These are phyloP conservation scores for Apiospora marii DNA, from an alignment of 2,329 filamentous ascomycete species.

Conservation along the genomic window DNA sequence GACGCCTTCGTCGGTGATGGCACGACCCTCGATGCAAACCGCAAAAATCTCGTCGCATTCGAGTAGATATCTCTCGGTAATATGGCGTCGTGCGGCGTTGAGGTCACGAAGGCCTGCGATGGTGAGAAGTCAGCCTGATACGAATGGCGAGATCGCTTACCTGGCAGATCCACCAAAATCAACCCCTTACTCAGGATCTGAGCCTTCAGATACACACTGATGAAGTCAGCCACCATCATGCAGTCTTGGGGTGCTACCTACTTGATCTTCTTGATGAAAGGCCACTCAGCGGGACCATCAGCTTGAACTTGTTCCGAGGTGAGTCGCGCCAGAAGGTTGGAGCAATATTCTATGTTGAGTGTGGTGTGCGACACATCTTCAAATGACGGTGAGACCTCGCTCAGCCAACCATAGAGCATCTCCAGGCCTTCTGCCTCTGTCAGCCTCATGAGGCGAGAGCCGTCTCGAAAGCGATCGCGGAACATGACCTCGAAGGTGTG, in stretches of 20 bases:
- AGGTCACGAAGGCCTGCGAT: slow-evolving; percentile 53
- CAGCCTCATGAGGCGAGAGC: slow-evolving; percentile 31
- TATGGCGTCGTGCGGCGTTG: slow-evolving; percentile 51
- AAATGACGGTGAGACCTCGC: slow-evolving; percentile 26
- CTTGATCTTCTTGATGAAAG: slow-evolving; percentile 54
- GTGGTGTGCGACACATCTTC: slow-evolving; percentile 23
- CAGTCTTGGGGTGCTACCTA: slow-evolving; percentile 32
- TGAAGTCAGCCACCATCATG: not conserved
- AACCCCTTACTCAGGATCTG: slow-evolving; percentile 57
- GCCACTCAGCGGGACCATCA: slow-evolving; percentile 46
- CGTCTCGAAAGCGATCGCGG: slow-evolving; percentile 32
- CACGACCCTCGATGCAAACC: slow-evolving; percentile 51
- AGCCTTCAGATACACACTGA: slow-evolving; percentile 31
- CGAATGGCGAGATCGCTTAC: slow-evolving; percentile 37
- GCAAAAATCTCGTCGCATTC: slow-evolving; percentile 57
- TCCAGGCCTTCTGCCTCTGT: slow-evolving; percentile 30
- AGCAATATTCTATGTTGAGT: slow-evolving; percentile 40
- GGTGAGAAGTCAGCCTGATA: too few species aligned
- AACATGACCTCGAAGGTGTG: slow-evolving; percentile 51
- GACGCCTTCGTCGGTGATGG: slow-evolving; percentile 51
- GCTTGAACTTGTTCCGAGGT: slow-evolving; percentile 44
- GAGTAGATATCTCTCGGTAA: slow-evolving; percentile 54
- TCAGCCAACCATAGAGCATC: slow-evolving; percentile 36
- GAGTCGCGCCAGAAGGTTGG: slow-evolving; percentile 44
- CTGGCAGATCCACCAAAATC: slow-evolving; percentile 57